Conservation (phyloP, 257 asterid species). For the Ehretia macrophylla region DNA sequence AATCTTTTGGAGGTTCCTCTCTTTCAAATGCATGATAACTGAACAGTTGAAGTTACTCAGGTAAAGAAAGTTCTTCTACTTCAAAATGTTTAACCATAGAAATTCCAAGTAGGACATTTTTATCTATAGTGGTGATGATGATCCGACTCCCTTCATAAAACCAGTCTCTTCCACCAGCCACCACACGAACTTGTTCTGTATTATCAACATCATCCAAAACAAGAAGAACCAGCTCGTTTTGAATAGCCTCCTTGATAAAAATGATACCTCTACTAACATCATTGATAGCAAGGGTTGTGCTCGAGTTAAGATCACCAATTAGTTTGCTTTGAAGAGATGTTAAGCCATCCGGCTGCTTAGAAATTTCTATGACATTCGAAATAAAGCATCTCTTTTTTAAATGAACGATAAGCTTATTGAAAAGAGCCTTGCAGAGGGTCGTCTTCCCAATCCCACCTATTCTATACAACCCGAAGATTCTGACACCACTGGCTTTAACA, state of each 20-base stretch:
- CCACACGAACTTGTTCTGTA: constrained; percentile 7
- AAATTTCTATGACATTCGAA: constrained; percentile 21
- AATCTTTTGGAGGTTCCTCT: constrained; percentile 18
- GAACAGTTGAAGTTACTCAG: constrained; percentile 21
- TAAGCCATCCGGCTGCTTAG: constrained; percentile 13
- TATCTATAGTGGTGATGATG: constrained; percentile 21
- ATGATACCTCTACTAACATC: constrained; percentile 57
- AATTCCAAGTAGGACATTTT: constrained; percentile 11
- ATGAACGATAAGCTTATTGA: constrained; percentile 6
- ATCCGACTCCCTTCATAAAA: constrained; percentile 29
- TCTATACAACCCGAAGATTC: constrained; percentile 19
- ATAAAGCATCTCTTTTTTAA: constrained; percentile 27
- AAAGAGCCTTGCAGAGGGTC: constrained; percentile 24
- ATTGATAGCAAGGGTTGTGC: no score
- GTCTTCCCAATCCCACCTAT: constrained; percentile 40
- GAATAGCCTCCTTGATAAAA: constrained; percentile 5
- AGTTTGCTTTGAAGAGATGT: constrained; percentile 19
- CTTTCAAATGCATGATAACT: constrained; percentile 33
- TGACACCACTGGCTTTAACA: constrained; percentile 12
- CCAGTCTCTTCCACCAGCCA: constrained; percentile 18
- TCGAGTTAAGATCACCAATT: constrained; percentile 22
- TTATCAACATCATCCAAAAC: constrained; percentile 29
- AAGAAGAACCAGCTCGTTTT: constrained; percentile 15
- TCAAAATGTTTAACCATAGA: constrained; percentile 8
- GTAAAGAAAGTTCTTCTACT: constrained; percentile 5